Base-by-base conservation (phyloP, 352 stramenopile species). In the Globisporangium camurandrum region DNA sequence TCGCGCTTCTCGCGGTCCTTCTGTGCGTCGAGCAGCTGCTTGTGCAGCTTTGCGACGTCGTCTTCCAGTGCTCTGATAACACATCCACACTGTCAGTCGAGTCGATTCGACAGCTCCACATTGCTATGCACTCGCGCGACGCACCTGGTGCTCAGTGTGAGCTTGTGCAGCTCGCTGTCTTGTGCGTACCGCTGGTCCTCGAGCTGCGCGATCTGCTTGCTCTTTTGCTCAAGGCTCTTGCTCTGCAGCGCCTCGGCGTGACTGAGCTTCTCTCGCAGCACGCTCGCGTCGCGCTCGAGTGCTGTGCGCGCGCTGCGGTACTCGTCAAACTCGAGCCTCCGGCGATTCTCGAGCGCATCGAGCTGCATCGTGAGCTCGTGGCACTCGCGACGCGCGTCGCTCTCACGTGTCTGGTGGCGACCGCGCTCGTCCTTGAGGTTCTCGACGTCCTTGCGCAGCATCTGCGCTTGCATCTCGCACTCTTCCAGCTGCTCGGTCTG, bases 311-410 rank as follows among this genome's bases (percentile, higher is more conserved):
- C 46, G 1, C 54, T 60, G 2, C 75, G 71, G 34, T 87, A 86
- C 38, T 88, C 78, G 54, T 92, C 77, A 59, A 84, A 86, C 34
- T 89, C 75, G 31, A 86, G 61, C 28, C 71, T 72, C 11, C 62
- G 67, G 3, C 57, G 54, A 39, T 72, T 85, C 30, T 92, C 75
- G 6, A 88, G 66, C 41, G 88, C 75, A 8, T 89, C 75, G 5
- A 88, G 47, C 37, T 82, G 73, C 72, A 86, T 75, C 27, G 66
- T 75, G 14, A 75, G 57, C 26, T 88, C 78, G 37, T 88, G 75
- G 9, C 54, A 56, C 3, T 85, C 68, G 3, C 68, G 62, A 24
- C 75, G 83, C 28, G 64, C 68, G 44, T 88, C 75, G 17, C 67
- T 51, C 28, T 88, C 81, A 11, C 73, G 71, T 54, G 80, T 64